Conservation (phyloP, 768 basidiomycete genomes). For the Rhizopogon salebrosus region DNA sequence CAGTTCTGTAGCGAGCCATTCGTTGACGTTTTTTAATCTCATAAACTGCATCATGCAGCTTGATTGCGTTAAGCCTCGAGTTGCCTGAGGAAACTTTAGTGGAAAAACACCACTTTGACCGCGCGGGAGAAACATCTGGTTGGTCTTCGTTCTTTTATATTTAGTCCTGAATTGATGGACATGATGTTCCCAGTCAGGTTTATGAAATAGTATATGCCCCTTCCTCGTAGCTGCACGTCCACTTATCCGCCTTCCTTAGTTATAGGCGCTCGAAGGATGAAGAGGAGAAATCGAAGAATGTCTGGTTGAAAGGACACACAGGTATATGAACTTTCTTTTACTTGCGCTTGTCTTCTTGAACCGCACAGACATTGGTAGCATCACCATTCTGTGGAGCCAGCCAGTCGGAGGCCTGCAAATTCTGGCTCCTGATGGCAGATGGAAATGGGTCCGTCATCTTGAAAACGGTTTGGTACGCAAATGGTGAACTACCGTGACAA, state of each 20-base stretch:
- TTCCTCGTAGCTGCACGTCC: not conserved
- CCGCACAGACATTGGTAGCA: conserved; percentile 25
- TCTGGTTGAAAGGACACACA: conserved; percentile 35
- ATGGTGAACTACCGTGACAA: not conserved
- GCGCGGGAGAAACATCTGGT: conserved; percentile 25
- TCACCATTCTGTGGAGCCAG: conserved; percentile 34
- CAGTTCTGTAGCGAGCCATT: not conserved
- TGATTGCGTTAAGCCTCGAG: conserved; percentile 29
- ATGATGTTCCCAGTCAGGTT: conserved; percentile 23
- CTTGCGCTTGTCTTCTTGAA: not conserved
- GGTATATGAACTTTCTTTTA: conserved; percentile 13
- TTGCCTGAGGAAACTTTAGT: conserved; percentile 30
- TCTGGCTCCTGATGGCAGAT: conserved; percentile 27
- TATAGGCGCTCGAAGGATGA: conserved; percentile 22
- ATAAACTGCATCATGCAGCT: conserved; percentile 9
- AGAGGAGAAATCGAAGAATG: conserved; percentile 5
- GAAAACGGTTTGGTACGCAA: conserved; percentile 29
- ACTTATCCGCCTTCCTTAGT: conserved; percentile 1
- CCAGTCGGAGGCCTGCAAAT: conserved; percentile 33
- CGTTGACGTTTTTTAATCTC: not conserved
- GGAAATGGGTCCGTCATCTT: conserved; percentile 32
- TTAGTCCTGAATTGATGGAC: not conserved
- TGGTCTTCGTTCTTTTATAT: conserved; percentile 2
- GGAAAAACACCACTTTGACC: conserved; percentile 21
- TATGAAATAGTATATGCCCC: conserved; percentile 32